Percentiles rank a stretch among this genome's conserved stretches.
phyloP scores from a whole-genome alignment of 306 rosid genomes.

The Dalbergia oliveri region DNA sequence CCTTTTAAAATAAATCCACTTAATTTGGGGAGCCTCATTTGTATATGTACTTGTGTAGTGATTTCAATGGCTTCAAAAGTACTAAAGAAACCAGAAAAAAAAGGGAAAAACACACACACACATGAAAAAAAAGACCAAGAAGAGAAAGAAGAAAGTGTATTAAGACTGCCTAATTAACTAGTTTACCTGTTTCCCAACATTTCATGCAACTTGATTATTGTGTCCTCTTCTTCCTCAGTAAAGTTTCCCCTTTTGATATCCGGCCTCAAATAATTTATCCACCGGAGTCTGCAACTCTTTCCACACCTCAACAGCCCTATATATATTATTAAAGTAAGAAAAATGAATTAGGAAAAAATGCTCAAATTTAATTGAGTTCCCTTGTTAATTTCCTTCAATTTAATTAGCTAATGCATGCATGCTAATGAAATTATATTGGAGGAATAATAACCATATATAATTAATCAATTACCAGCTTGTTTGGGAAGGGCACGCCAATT shows the following conservation, averaged over 20 bases:
- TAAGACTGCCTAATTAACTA: not conserved
- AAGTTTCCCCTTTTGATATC: constrained; percentile 85
- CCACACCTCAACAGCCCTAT: constrained; percentile 82
- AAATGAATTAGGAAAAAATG: no score
- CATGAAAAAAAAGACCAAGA: not conserved
- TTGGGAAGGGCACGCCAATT: constrained; percentile 89
- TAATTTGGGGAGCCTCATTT: not conserved
- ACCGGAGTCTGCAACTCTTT: constrained; percentile 85
- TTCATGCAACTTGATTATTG: constrained; percentile 68
- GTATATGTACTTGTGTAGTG: not conserved
- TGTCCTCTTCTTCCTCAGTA: constrained; percentile 68
- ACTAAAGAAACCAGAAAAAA: not conserved
- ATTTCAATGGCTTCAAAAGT: not conserved
- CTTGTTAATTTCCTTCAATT: not conserved
- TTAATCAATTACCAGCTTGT: constrained; percentile 68
- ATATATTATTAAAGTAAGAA: not conserved
- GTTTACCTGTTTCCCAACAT: constrained; percentile 72
- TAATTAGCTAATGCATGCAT: not conserved
- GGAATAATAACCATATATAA: not conserved
- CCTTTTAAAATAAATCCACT: no score
- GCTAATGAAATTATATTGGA: not conserved
- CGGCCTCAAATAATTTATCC: constrained; percentile 79
- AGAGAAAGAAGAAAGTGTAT: no score
- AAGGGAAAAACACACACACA: no score
- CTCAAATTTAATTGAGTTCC: not conserved